Evolutionary conservation across 2,329 filamentous ascomycete genomes (phyloP).

Genomic region (Byssochlamys sp.): DNA sequence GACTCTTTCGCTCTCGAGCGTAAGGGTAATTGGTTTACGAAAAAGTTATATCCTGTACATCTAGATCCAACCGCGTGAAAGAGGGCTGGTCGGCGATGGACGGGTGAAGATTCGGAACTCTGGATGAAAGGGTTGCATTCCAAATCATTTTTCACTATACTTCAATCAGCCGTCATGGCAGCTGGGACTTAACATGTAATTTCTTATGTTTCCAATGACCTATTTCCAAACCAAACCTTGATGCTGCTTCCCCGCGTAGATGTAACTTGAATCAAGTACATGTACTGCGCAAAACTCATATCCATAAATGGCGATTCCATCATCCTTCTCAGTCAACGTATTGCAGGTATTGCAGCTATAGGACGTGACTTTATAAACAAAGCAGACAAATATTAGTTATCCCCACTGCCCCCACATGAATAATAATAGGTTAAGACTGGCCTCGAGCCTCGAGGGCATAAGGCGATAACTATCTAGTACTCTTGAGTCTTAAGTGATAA

Average conservation of each 20-base stretch:
- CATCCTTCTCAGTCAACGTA: background rate
- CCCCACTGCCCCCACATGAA: too few species aligned
- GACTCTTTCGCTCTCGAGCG: background rate
- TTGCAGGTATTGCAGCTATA: background rate
- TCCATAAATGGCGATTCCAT: background rate
- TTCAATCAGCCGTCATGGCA: background rate
- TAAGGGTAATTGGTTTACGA: constrained; percentile 14
- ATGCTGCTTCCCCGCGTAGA: background rate
- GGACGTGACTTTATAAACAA: background rate
- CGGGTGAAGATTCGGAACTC: constrained; percentile 5
- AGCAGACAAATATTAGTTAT: background rate
- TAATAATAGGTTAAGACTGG: too few species aligned
- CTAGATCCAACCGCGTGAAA: constrained; percentile 29
- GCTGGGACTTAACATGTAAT: background rate
- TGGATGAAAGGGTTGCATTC: constrained; percentile 3
- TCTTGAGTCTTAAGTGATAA: too few species aligned
- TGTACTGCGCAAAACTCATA: background rate
- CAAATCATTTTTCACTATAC: background rate
- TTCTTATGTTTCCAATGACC: background rate
- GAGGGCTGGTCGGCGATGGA: constrained; percentile 18
- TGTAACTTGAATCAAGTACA: background rate
- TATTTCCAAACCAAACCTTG: background rate
- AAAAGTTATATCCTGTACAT: constrained; percentile 32
- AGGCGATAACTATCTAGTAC: too few species aligned
- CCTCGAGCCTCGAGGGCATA: too few species aligned